Evolutionary conservation across 805 yeast species (phyloP).

Genomic region (Kuraishia hungarica): DNA sequence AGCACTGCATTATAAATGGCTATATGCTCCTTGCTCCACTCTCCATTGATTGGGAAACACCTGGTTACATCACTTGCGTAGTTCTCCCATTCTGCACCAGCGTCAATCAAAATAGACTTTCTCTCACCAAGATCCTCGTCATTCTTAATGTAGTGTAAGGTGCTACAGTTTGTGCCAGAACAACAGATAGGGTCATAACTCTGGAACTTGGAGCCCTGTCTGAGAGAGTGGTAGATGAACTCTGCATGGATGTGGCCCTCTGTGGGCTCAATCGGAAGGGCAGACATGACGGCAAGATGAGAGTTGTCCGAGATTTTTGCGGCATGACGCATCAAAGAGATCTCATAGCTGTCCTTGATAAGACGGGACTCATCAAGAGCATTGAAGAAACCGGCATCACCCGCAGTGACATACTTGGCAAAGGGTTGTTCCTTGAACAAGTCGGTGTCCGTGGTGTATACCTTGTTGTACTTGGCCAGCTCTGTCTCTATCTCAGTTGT

Average conservation of each 20-base stretch:
- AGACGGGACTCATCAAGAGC: constrained; percentile 85
- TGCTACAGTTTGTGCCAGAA: constrained; percentile 84
- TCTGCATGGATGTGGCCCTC: constrained; percentile 96
- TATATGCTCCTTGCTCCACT: constrained; percentile 82
- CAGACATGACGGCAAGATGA: constrained; percentile 89
- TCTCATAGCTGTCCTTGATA: constrained; percentile 78
- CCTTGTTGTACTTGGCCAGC: constrained; percentile 21
- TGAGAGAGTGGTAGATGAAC: constrained; percentile 82
- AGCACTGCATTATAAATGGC: constrained; percentile 72
- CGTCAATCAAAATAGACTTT: constrained; percentile 76
- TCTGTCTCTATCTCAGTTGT: constrained; percentile 36
- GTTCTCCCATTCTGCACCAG: constrained; percentile 95
- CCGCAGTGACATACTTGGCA: constrained; percentile 28
- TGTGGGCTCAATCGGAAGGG: constrained; percentile 75
- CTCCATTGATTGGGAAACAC: constrained; percentile 87
- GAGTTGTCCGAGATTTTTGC: constrained; percentile 79
- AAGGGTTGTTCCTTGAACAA: constrained; percentile 29
- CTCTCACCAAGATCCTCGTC: constrained; percentile 53
- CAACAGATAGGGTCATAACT: constrained; percentile 96
- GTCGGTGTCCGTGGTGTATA: constrained; percentile 51
- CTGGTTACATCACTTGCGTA: constrained; percentile 94
- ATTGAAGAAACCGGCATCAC: constrained; percentile 42
- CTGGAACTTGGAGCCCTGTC: constrained; percentile 87
- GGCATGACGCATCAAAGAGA: constrained; percentile 71
- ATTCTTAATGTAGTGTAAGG: constrained; percentile 82